A percentile compares a stretch with the other conserved stretches of the same genome.
Evolutionary conservation across 257 asterid genomes (phyloP).

Genomic region (Parsonsia alboflavescens): DNA sequence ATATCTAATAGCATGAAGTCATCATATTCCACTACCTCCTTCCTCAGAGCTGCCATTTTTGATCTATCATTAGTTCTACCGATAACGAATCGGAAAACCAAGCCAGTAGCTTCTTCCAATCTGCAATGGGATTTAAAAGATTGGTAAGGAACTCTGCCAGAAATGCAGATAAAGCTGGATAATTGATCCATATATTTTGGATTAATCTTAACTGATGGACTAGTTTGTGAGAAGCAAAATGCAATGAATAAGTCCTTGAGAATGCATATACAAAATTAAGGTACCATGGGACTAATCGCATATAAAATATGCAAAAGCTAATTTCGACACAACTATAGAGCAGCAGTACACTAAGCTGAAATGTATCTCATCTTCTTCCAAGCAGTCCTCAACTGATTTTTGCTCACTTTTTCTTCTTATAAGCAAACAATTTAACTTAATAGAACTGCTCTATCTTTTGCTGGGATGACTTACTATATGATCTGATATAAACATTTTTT

Average conservation of each 20-base stretch:
- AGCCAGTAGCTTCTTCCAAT: slow-evolving; percentile 97
- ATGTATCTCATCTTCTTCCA: not conserved
- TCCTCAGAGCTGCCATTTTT: slow-evolving; percentile 78
- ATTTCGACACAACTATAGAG: not conserved
- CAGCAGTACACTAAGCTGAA: not conserved
- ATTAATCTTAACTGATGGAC: not conserved
- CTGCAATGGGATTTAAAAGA: slow-evolving; percentile 45
- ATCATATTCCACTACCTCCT: slow-evolving; percentile 76
- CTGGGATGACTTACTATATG: not conserved
- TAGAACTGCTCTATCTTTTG: not conserved
- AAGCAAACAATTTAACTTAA: not conserved
- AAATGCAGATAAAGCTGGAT: not conserved
- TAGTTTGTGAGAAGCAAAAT: not conserved
- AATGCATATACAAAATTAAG: not conserved
- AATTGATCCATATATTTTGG: not conserved
- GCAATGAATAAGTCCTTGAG: not conserved
- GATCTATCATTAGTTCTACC: slow-evolving; percentile 69
- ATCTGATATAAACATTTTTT: not conserved
- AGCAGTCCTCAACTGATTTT: not conserved
- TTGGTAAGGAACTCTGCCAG: slow-evolving; percentile 8
- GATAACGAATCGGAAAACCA: slow-evolving; percentile 83
- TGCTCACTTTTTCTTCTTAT: not conserved
- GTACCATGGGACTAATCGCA: not conserved
- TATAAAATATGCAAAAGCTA: not conserved
- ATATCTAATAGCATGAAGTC: slow-evolving; percentile 91